phyloP scores from a whole-genome alignment of 163 green algal species.

The Scenedesmus sp. region DNA sequence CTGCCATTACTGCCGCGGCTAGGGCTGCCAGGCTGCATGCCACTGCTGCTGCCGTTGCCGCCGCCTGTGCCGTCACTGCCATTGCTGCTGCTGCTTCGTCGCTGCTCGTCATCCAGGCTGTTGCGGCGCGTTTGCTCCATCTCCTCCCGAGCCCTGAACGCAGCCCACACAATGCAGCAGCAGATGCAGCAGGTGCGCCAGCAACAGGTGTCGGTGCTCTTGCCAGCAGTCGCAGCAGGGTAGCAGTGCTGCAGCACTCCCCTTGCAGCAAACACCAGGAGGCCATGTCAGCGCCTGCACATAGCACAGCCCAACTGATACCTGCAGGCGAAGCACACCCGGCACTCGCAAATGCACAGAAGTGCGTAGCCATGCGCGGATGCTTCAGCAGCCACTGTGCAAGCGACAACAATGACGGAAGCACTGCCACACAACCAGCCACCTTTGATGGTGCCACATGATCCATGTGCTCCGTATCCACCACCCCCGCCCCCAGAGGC shows the following conservation, averaged over 20 bases:
- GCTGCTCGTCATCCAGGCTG: conserved; percentile 56
- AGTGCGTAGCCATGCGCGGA: too few relatives aligned
- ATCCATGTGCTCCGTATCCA: too few relatives aligned
- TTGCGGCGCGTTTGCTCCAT: conserved; percentile 56
- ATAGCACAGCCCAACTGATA: too few relatives aligned
- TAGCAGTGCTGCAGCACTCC: not conserved
- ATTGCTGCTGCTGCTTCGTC: not conserved
- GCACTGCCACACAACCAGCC: not conserved
- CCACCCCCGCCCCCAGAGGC: not conserved
- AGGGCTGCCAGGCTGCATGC: not conserved
- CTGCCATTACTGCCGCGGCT: not conserved
- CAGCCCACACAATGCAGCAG: not conserved
- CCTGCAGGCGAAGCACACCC: too few relatives aligned
- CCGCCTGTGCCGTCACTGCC: conserved; percentile 31
- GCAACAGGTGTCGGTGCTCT: not conserved
- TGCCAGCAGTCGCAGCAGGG: not conserved
- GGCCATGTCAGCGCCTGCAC: too few relatives aligned
- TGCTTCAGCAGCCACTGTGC: not conserved
- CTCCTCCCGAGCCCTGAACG: conserved; percentile 59
- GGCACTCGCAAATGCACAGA: too few relatives aligned
- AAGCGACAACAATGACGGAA: not conserved
- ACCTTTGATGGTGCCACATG: not conserved
- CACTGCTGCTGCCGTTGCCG: conserved; percentile 38
- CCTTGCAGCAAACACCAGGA: too few relatives aligned
- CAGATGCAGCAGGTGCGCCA: too few relatives aligned